Base-by-base conservation (phyloP, 2,329 filamentous ascomycete genomes). In the Acephala macrosclerotiorum region DNA sequence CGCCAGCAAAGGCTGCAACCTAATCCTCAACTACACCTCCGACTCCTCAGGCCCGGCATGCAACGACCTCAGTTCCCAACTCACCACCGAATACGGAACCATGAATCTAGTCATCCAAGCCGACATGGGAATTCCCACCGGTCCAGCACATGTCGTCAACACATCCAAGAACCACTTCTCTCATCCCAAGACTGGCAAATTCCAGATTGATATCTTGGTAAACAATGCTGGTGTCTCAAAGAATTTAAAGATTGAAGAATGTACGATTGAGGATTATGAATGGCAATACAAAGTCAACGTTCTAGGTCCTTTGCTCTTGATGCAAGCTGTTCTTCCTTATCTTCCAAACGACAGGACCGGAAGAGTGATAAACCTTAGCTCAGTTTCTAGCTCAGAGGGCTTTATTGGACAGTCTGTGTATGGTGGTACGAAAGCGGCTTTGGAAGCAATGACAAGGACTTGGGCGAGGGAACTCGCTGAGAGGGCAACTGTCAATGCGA, bases 121-220 rank as follows among this genome's bases (percentile, higher is more conserved):
- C 29, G 91, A 94, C 78, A 86, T 95, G 73, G 85, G 87, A 69
- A 84, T 85, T 1, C 82, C 87, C 38, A 82, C 83, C 7, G 89
- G 89, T 1, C 87, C 89, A 1, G 80, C 83, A 6, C 79, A 85
- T 49, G 83, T 93, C 60, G 78, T 94, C 70, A 79, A 81, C 26
- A 83, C 84, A 0, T 84, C 87, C 5, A 84, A 86, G 71, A 82
- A 87, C 69, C 81, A 88, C 74, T 89, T 91, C 78, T 64, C 83
- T 9, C 76, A 83, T 64, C 82, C 84, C 33, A 80, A 68, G 70
- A 65, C 73, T 58, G 72, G 71, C 6, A 75, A 79, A 66, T 87
- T 93, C 76, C 87, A 90, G 73, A 85, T 97, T 74, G 92, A 96
- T 79, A 92, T 97, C 67, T 82, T 97, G 61, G 82, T 97, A 82